A percentile compares a stretch with the other conserved stretches of the same genome.
These are phyloP conservation scores for Fusarium brevicatenulatum DNA, from an alignment of 2,329 filamentous ascomycete genomes.

Conservation along the genomic window DNA sequence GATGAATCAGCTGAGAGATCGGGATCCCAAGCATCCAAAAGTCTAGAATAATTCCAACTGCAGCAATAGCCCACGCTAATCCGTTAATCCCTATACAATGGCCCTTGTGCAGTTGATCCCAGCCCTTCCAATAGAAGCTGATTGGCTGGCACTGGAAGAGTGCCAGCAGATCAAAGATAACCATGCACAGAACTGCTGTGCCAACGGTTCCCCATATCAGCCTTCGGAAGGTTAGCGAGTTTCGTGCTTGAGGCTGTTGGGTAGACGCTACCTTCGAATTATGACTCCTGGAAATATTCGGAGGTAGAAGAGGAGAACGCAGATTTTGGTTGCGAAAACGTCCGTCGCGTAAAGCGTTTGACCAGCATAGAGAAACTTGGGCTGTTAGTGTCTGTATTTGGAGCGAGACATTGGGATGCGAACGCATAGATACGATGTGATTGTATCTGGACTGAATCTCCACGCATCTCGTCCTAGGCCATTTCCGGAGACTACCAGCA, in stretches of 20 bases:
- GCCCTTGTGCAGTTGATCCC: constrained; percentile 2
- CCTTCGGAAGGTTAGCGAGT: neutral
- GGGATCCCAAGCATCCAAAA: constrained; percentile 9
- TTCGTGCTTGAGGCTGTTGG: rapidly evolving
- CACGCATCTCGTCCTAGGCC: constrained; percentile 20
- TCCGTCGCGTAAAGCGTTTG: constrained; percentile 20
- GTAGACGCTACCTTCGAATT: neutral
- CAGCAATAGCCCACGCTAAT: constrained; percentile 18
- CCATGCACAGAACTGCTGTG: neutral
- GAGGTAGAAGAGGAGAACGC: constrained; percentile 25
- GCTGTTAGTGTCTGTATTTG: neutral
- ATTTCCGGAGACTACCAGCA: neutral
- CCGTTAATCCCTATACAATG: constrained; percentile 9
- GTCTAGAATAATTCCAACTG: neutral
- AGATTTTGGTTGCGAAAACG: constrained; percentile 18
- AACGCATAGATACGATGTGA: constrained; percentile 1
- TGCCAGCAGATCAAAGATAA: neutral
- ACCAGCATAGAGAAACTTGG: constrained; percentile 7
- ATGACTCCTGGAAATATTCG: constrained; percentile 12
- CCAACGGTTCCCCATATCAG: constrained; percentile 18
- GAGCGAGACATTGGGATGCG: rapidly evolving
- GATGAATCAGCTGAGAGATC: neutral
- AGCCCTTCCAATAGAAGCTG: constrained; percentile 17
- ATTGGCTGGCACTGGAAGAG: constrained; percentile 6
- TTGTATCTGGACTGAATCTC: neutral